phyloP scores from a whole-genome alignment of 2,329 filamentous ascomycete species.

The Aotearoamyces nothofagi region DNA sequence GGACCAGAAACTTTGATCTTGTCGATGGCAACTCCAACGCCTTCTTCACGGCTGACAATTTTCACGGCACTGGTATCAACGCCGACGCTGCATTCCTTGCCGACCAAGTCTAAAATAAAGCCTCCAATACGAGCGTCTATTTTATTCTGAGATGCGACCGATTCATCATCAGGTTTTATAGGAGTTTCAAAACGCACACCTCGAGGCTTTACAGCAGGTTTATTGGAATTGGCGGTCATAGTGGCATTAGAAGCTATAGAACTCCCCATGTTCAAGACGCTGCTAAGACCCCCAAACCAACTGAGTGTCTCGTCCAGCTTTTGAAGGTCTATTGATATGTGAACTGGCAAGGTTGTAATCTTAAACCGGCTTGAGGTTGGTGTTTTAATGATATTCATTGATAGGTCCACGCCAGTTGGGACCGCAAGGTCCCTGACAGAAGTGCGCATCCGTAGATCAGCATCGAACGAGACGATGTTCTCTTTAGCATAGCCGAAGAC shows the following conservation, averaged over 20 bases:
- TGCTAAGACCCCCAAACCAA: slow-evolving; percentile 83
- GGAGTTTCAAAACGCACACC: slow-evolving; percentile 44
- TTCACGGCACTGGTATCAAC: slow-evolving; percentile 74
- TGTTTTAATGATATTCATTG: slow-evolving; percentile 33
- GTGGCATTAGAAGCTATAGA: slow-evolving; percentile 67
- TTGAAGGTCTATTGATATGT: slow-evolving; percentile 62
- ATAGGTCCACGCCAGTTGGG: slow-evolving; percentile 40
- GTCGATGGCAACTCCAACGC: slow-evolving; percentile 58
- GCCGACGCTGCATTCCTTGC: slow-evolving; percentile 59
- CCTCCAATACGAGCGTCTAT: slow-evolving; percentile 65
- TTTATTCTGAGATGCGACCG: slow-evolving; percentile 32
- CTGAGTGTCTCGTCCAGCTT: slow-evolving; percentile 73
- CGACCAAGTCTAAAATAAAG: slow-evolving; percentile 58
- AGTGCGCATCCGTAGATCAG: slow-evolving; percentile 37
- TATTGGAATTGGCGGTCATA: slow-evolving; percentile 21
- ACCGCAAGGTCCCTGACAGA: slow-evolving; percentile 44
- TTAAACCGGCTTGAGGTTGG: slow-evolving; percentile 35
- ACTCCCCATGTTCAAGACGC: slow-evolving; percentile 74
- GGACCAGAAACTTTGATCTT: slow-evolving; percentile 65
- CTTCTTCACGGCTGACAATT: slow-evolving; percentile 58
- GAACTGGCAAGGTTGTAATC: slow-evolving; percentile 62
- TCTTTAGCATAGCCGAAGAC: slow-evolving; percentile 46
- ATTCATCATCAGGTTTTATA: slow-evolving; percentile 15
- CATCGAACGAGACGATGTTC: slow-evolving; percentile 48
- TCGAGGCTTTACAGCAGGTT: slow-evolving; percentile 27